These are phyloP conservation scores for Starmerella bacillaris DNA, from an alignment of 805 yeast species.

Conservation along the genomic window DNA sequence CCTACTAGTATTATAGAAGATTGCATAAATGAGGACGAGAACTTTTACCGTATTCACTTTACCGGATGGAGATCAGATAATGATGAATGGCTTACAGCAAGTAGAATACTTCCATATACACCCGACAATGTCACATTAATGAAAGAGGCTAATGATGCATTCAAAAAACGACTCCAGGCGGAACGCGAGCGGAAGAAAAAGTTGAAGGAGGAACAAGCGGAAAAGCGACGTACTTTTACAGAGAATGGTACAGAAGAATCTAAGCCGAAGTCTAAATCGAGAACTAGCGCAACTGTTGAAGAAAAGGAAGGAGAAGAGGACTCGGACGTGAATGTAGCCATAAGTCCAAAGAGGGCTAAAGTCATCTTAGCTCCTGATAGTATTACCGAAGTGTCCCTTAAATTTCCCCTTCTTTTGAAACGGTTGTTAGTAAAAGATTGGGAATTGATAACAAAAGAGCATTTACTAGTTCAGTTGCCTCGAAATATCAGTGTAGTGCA, in stretches of 20 bases:
- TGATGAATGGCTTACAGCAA: constrained; percentile 86
- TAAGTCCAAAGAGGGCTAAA: not conserved
- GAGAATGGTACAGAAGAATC: not conserved
- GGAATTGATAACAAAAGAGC: constrained; percentile 75
- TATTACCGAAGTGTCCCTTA: constrained; percentile 31
- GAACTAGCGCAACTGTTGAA: not conserved
- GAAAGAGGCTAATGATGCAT: constrained; percentile 38
- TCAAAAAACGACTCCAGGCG: constrained; percentile 20
- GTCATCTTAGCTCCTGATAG: not conserved
- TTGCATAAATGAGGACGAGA: constrained; percentile 20
- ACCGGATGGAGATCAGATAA: constrained; percentile 90
- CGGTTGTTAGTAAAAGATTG: constrained; percentile 72
- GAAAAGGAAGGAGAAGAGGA: not conserved
- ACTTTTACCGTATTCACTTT: constrained; percentile 60
- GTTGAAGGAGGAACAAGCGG: constrained; percentile 5
- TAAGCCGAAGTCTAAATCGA: not conserved
- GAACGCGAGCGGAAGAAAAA: constrained; percentile 11
- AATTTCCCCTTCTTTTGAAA: constrained; percentile 51
- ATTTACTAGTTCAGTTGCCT: constrained; percentile 52
- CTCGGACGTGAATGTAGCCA: not conserved
- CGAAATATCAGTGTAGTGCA: constrained; percentile 33
- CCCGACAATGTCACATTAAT: constrained; percentile 51
- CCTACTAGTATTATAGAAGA: constrained; percentile 4
- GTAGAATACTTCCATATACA: constrained; percentile 48
- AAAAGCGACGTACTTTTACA: not conserved